phyloP scores from a whole-genome alignment of 371 early-diverging fungal species.

The Agmasoma carcini region DNA sequence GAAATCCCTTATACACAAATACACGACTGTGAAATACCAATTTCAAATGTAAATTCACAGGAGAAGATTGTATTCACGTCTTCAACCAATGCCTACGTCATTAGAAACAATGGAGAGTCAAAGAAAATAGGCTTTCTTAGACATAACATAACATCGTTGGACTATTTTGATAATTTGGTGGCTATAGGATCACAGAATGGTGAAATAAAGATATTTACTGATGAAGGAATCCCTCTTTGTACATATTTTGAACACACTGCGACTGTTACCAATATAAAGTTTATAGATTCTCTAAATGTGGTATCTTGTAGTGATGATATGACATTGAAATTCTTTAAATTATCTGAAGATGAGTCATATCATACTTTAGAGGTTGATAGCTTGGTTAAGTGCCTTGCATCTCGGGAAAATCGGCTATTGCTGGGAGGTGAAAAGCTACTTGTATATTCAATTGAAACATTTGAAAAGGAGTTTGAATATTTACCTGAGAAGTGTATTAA shows the following conservation, averaged over 20 bases:
- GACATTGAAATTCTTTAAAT: slow-evolving; percentile 16
- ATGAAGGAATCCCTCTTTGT: slow-evolving; percentile 13
- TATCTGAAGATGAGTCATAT: slow-evolving; percentile 15
- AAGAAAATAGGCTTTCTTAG: slow-evolving; percentile 31
- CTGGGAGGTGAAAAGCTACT: slow-evolving; percentile 7
- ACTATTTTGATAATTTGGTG: slow-evolving; percentile 2
- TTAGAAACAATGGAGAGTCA: background rate
- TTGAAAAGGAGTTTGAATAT: background rate
- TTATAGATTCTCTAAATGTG: slow-evolving; percentile 2
- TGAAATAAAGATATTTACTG: slow-evolving; percentile 12
- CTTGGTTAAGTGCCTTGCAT: too few relatives aligned
- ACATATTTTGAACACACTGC: slow-evolving; percentile 28
- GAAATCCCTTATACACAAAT: slow-evolving; percentile 1
- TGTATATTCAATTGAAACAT: background rate
- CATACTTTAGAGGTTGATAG: slow-evolving; percentile 1
- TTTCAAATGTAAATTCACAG: background rate
- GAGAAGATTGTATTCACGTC: slow-evolving; percentile 3
- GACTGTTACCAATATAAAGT: slow-evolving; percentile 15
- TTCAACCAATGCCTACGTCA: slow-evolving; percentile 1
- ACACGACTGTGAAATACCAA: background rate
- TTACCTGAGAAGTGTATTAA: background rate
- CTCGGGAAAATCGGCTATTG: slow-evolving; percentile 6
- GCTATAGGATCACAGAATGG: slow-evolving; percentile 25
- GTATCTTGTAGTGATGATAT: slow-evolving; percentile 26
- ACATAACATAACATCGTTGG: slow-evolving; percentile 9